Conservation (phyloP, 169 alveolate genomes). For the Cryptosporidium viatorum region DNA sequence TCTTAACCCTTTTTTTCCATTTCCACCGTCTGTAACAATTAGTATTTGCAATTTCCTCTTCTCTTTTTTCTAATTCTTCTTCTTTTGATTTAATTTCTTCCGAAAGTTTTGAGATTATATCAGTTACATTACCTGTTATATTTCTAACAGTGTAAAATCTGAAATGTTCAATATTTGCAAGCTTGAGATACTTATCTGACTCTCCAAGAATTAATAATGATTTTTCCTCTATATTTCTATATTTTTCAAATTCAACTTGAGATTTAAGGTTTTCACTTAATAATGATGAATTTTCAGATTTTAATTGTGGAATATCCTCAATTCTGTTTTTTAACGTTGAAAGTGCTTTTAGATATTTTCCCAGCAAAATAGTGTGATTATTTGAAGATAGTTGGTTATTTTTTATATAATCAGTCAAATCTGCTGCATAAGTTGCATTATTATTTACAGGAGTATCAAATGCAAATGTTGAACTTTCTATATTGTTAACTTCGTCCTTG, state of each 20-base stretch:
- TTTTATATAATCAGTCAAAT: constrained; percentile 43
- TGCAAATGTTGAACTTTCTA: constrained; percentile 8
- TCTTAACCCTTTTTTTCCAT: constrained; percentile 64
- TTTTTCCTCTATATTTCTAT: background rate
- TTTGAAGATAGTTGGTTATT: constrained; percentile 14
- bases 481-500: constrained; percentile 5
- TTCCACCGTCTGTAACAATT: constrained; percentile 70
- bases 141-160: constrained; percentile 58
- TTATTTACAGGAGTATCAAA: constrained; percentile 35
- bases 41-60: constrained; percentile 40
- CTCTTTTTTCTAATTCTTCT: constrained; percentile 35
- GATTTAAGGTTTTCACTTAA: background rate
- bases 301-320: constrained; percentile 14
- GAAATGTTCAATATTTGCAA: constrained; percentile 43
- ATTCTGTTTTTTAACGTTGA: constrained; percentile 30
- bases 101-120: constrained; percentile 9
- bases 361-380: constrained; percentile 31
- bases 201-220: constrained; percentile 28
- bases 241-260: constrained; percentile 24
- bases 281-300: background rate
- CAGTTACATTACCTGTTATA: constrained; percentile 19
- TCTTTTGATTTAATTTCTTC: constrained; percentile 26
- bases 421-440: constrained; percentile 35
- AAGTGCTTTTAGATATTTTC: constrained; percentile 30
- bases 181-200: constrained; percentile 39